A percentile compares a stretch with the other conserved stretches of the same genome.
Evolutionary conservation across 2,329 filamentous ascomycete genomes (phyloP).

Genomic region (Karstenula rhodostoma): DNA sequence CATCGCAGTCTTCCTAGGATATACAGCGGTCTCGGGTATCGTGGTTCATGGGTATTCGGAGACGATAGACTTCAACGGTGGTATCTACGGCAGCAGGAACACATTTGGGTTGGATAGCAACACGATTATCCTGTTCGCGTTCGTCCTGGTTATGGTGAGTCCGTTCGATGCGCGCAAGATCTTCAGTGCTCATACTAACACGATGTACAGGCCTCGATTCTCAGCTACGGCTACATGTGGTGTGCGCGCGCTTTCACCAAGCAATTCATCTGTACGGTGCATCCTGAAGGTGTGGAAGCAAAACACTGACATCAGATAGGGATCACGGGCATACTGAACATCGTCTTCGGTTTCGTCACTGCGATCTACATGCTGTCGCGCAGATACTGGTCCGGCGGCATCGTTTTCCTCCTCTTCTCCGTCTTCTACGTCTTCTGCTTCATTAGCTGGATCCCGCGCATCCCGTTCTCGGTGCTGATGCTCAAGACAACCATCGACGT

Average conservation of each 20-base stretch:
- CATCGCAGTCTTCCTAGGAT: conserved; percentile 75
- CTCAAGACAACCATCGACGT: conserved; percentile 86
- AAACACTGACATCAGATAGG: conserved; percentile 1
- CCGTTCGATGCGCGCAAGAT: background rate
- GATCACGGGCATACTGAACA: conserved; percentile 74
- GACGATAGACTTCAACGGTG: conserved; percentile 62
- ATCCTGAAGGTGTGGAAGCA: too few relatives aligned
- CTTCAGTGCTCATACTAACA: background rate
- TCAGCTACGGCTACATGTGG: conserved; percentile 81
- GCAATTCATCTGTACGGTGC: conserved; percentile 75
- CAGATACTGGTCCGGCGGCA: conserved; percentile 82
- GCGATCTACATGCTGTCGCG: conserved; percentile 84
- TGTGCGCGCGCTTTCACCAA: conserved; percentile 81
- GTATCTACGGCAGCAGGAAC: conserved; percentile 75
- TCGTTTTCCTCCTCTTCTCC: conserved; percentile 86
- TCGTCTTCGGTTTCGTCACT: conserved; percentile 82
- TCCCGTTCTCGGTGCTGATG: conserved; percentile 92
- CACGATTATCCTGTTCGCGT: conserved; percentile 84
- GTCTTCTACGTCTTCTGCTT: conserved; percentile 84
- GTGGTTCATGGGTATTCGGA: conserved; percentile 73
- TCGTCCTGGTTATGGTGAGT: conserved; percentile 69
- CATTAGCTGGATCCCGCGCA: conserved; percentile 83
- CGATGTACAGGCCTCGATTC: conserved; percentile 64
- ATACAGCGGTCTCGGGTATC: conserved; percentile 77
- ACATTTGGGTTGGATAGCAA: conserved; percentile 78